A percentile compares a stretch with the other conserved stretches of the same genome.
Conservation (phyloP, 139 green algal genomes). For the Tetraselmis striata region DNA sequence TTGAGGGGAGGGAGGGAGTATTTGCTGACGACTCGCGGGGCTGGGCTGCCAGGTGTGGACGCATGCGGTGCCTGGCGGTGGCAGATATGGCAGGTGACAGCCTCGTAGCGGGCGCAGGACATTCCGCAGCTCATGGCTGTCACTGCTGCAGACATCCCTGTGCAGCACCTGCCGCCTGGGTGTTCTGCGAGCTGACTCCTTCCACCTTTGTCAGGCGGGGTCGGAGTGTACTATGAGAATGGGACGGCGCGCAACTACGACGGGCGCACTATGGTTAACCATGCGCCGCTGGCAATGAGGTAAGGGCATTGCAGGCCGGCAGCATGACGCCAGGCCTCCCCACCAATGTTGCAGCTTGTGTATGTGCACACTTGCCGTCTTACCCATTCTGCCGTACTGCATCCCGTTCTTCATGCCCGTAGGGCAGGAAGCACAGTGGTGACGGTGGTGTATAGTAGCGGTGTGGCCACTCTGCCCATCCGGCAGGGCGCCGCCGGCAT, state of each 20-base stretch:
- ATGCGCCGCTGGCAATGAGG: neutral
- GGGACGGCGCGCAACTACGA: neutral
- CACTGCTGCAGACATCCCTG: too few species aligned
- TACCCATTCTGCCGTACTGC: neutral
- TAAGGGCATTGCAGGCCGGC: neutral
- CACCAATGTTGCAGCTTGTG: too few species aligned
- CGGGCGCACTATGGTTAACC: neutral
- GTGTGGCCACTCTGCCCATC: neutral
- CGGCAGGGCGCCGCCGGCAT: neutral
- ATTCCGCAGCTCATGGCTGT: too few species aligned
- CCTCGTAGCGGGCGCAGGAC: too few species aligned
- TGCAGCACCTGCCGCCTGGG: too few species aligned
- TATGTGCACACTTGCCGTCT: neutral
- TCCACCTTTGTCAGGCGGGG: too few species aligned
- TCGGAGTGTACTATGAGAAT: neutral
- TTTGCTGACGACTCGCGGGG: too few species aligned
- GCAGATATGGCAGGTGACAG: neutral
- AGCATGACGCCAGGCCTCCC: too few species aligned
- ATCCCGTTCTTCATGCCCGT: neutral
- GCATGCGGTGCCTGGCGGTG: neutral
- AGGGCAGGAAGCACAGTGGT: neutral
- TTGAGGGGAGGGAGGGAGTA: too few species aligned
- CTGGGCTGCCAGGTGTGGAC: neutral
- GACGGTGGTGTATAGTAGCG: neutral
- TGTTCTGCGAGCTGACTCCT: too few species aligned